These are phyloP conservation scores for Aspergillus hortae DNA, from an alignment of 2,329 filamentous ascomycete species.

Conservation along the genomic window DNA sequence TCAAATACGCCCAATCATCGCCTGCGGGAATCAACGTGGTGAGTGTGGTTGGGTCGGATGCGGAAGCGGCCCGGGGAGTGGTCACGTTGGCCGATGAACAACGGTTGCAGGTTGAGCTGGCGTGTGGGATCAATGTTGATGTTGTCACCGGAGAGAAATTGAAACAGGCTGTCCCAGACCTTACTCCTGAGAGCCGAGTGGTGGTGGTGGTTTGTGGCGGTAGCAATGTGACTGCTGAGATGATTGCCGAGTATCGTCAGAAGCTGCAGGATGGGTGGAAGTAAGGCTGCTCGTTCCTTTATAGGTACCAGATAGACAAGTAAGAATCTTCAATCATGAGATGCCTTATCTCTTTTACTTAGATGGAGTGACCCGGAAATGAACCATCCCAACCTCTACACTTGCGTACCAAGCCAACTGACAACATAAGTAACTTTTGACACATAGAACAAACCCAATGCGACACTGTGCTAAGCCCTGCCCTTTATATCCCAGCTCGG, in stretches of 20 bases:
- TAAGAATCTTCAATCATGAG: too few species aligned
- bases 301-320: too few species aligned
- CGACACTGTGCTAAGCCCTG: too few species aligned
- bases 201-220: constrained; percentile 42
- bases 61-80: constrained; percentile 72
- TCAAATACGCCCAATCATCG: constrained; percentile 55
- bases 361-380: too few species aligned
- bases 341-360: too few species aligned
- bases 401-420: too few species aligned
- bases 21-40: constrained; percentile 43
- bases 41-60: constrained; percentile 64
- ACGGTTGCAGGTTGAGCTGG: constrained; percentile 71
- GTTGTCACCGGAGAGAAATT: constrained; percentile 22
- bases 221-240: constrained; percentile 50
- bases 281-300: neutral
- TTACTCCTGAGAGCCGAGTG: constrained; percentile 30
- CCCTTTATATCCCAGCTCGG: too few species aligned
- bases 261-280: constrained; percentile 36
- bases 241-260: constrained; percentile 48
- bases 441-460: too few species aligned
- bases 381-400: too few species aligned
- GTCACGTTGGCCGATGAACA: constrained; percentile 75
- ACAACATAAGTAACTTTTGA: too few species aligned
- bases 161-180: constrained; percentile 22
- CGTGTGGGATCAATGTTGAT: constrained; percentile 74